Conservation (phyloP, 2,329 filamentous ascomycete genomes). For the Aspergillus sp. region DNA sequence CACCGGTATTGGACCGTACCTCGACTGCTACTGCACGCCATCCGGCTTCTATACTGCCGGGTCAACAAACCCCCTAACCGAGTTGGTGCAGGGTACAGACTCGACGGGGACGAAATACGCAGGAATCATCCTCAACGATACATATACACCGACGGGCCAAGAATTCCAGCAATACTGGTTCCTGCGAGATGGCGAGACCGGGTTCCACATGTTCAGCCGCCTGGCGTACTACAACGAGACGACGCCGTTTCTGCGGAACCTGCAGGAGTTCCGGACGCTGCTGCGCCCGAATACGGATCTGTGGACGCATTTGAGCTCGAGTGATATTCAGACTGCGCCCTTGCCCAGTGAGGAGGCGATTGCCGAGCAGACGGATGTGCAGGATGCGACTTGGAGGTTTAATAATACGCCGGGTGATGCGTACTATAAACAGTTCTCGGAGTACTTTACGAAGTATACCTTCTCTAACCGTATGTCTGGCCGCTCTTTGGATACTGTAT, state of each 20-base stretch:
- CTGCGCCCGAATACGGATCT: conserved; percentile 60
- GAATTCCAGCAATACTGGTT: conserved; percentile 66
- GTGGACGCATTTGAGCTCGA: conserved; percentile 64
- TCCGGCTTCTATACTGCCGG: conserved; percentile 61
- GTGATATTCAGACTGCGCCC: conserved; percentile 56
- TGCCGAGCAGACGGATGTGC: conserved; percentile 52
- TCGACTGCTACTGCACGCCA: conserved; percentile 64
- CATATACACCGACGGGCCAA: conserved; percentile 58
- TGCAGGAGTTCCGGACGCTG: conserved; percentile 62
- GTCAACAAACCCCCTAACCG: conserved; percentile 48
- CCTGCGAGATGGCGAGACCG: conserved; percentile 61
- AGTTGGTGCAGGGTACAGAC: conserved; percentile 54
- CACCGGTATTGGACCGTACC: conserved; percentile 56
- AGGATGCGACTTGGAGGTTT: conserved; percentile 65
- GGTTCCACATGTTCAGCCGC: conserved; percentile 62
- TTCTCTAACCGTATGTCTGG: conserved; percentile 50
- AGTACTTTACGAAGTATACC: conserved; percentile 68
- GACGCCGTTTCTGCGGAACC: conserved; percentile 55
- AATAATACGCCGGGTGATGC: conserved; percentile 55
- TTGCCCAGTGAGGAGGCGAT: conserved; percentile 41
- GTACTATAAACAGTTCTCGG: conserved; percentile 56
- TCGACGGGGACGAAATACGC: conserved; percentile 53
- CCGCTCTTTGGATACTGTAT: not conserved
- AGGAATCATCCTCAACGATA: conserved; percentile 60
- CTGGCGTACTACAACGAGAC: conserved; percentile 60